Evolutionary conservation across 2,329 filamentous ascomycete genomes (phyloP).

Genomic region (Colletotrichum shisoi): DNA sequence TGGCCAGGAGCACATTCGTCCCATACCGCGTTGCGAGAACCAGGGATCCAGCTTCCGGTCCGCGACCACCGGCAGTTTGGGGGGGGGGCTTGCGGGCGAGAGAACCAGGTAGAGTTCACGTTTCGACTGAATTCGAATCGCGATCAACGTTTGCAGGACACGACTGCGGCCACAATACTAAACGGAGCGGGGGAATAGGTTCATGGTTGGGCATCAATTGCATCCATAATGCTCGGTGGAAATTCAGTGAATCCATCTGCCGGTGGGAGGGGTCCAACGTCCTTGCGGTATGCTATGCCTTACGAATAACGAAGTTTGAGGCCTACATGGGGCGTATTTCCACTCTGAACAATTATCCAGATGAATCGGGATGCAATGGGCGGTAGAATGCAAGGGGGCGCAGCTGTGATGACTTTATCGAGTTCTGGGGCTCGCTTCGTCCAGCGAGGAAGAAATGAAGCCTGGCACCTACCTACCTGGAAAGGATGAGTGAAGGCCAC

Average conservation of each 20-base stretch:
- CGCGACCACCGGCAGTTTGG: constrained; percentile 3
- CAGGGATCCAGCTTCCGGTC: constrained; percentile 28
- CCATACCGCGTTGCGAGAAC: constrained; percentile 4
- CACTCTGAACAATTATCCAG: not conserved
- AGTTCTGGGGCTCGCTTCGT: constrained; percentile 4
- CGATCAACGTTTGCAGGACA: not conserved
- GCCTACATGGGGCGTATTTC: not conserved
- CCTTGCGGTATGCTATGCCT: not conserved
- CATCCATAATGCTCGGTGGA: not conserved
- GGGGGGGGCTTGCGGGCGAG: not conserved
- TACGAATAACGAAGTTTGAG: not conserved
- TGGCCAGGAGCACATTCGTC: constrained; percentile 15
- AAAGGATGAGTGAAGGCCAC: not conserved
- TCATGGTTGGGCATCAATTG: not conserved
- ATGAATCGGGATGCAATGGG: not conserved
- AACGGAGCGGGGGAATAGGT: not conserved
- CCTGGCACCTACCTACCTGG: not conserved
- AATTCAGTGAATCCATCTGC: not conserved
- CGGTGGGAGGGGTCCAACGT: not conserved
- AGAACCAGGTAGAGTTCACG: constrained; percentile 16
- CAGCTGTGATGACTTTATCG: not conserved
- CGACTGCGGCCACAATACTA: not conserved
- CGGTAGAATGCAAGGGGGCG: not conserved
- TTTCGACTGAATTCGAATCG: constrained; percentile 13
- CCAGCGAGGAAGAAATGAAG: not conserved